A percentile compares a stretch with the other conserved stretches of the same genome.
Conservation (phyloP, 371 early-diverging fungal genomes). For the Batkoa obscura region DNA sequence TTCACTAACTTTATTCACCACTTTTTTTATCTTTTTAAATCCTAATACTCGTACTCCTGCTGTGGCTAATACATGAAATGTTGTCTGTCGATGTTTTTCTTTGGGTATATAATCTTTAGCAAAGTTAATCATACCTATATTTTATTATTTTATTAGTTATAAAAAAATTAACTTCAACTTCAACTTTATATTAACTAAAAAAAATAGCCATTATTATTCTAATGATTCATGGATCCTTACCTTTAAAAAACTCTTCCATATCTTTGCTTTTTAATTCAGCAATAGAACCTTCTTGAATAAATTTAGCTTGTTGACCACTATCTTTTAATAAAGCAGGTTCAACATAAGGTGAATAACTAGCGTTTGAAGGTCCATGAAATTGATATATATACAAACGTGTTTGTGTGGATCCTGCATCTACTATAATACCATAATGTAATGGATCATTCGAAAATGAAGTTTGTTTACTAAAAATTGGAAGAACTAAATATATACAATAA, state of each 20-base stretch:
- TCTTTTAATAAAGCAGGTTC: not conserved
- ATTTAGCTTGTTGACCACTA: not conserved
- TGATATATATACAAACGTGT: slow-evolving; percentile 1
- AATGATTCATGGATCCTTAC: not conserved
- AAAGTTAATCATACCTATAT: not conserved
- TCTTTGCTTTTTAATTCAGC: not conserved
- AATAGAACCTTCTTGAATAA: not conserved
- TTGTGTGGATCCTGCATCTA: slow-evolving; percentile 4
- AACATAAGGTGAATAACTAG: not conserved
- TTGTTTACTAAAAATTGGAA: not conserved
- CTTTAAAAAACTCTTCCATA: not conserved
- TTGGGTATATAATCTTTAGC: not conserved
- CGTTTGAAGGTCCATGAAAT: slow-evolving; percentile 1
- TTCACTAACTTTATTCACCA: not conserved
- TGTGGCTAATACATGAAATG: not conserved
- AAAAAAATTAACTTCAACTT: not conserved
- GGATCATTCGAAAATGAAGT: not conserved
- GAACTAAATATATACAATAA: not conserved
- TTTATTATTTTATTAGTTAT: not conserved
- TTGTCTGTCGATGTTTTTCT: not conserved
- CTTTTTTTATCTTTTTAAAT: not conserved
- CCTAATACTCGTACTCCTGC: slow-evolving; percentile 1
- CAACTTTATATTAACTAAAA: not conserved
- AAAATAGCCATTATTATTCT: not conserved
- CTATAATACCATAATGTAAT: not conserved